Evolutionary conservation across 1,284 basidiomycete genomes (phyloP), one percentile per base, ranked within the genome.

Genomic region (Takashimella koratensis): DNA sequence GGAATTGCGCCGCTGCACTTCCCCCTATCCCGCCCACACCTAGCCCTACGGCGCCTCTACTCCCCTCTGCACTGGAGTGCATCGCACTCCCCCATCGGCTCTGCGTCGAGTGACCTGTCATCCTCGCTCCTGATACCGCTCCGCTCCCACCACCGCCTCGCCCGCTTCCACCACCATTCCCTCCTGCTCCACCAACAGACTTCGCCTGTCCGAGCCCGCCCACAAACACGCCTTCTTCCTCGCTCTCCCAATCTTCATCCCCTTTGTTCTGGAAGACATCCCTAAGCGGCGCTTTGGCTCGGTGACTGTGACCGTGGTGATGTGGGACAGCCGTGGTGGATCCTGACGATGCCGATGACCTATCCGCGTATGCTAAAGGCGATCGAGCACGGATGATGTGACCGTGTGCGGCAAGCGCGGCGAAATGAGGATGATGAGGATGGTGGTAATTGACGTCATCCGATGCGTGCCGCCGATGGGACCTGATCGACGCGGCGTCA

Each of bases 241-340:
- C 77, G 49, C 75, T 75, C 22, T 74, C 66, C 78, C 77, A 78
- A 10, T 73, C 71, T 24, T 73, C 75, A 4, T 67, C 68, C 20
- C 68, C 64, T 45, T 73, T 71, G 16, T 62, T 63, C 24, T 76
- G 72, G 59, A 79, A 79, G 0, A 79, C 78, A 58, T 79, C 75
- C 10, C 78, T 62, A 1, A 76, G 55, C 1, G 74, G 71, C 0
- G 68, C 61, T 40, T 70, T 70, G 16, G 60, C 56, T 3, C 57
- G 49, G 16, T 36, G 30, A 36, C 16, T 8, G 16, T 16, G 30
- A 8, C 10, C 16, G 8, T 36, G 10, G 16, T 8, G 10, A n/a
- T n/a, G n/a, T n/a, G n/a, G n/a, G 16, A 16, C 4, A 13, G 54
- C 45, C 8, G 45, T 36, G 42, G 36, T 25, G 26, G 23, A 27